Base-by-base conservation (phyloP, 2,329 filamentous ascomycete genomes). In the Parafenestella ontariensis region DNA sequence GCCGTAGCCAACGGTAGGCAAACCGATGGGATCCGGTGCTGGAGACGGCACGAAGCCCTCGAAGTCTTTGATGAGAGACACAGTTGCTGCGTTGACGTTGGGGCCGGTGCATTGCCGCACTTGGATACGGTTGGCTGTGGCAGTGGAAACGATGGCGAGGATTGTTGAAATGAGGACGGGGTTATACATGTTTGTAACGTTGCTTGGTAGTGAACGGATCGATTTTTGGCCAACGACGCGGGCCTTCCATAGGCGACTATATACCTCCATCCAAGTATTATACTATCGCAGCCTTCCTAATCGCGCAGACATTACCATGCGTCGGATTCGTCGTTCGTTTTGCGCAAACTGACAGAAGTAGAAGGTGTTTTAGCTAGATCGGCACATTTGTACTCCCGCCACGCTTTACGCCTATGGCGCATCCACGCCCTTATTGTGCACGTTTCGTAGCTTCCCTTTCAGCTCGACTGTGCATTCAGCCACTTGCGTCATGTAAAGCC, bases 1-100 rank as follows among this genome's bases (percentile, higher is more conserved):
- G 15, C 82, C 82, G 56, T 82, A 83, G 3, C 81, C 82, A 0
- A 83, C 77, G 3, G 80, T 83, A 0, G 80, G 79, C 23, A 79
- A 69, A 24, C 80, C 80, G 40, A 77, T 75, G 17, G 80, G 77
- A 54, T 83, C 81, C 5, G 72, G 69, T 20, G 58, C 63, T 15
- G 69, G 64, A 8, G 46, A 61, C 1, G 68, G 45, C 17, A 75
- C 61, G 56, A 74, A 75, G 24, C 70, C 69, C 56, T 78, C 75
- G 40, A 73, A 78, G 55, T 72, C 63, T 46, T 77, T 77, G 53
- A 78, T 75, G 17, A 77, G 61, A 43, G 62, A 39, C 20, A 78
- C 51, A 10, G 74, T 76, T 9, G 70, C 72, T 13, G 52, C 51
- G 54, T 77, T 78, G 47, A 76, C 64, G 26, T 52, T 53, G 2